Percentiles rank a stretch among this genome's conserved stretches.
phyloP scores from a whole-genome alignment of 1,284 basidiomycete genomes.

The Violaceomyces palustris region DNA sequence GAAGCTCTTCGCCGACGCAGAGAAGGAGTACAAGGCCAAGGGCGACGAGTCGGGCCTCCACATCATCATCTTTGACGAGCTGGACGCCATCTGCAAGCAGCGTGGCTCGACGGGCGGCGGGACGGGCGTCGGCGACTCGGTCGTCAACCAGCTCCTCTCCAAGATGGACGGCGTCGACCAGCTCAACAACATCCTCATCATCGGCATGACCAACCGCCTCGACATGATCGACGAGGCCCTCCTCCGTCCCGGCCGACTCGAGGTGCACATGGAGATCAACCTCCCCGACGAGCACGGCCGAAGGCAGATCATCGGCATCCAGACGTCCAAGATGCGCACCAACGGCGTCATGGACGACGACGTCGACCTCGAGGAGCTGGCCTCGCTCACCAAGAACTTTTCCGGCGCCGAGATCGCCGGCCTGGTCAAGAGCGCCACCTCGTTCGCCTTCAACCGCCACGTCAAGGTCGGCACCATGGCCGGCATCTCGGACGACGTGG shows the following conservation, averaged over 20 bases:
- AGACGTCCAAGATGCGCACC: constrained; percentile 86
- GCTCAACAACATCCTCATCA: constrained; percentile 98
- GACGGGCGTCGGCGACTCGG: constrained; percentile 97
- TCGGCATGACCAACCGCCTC: constrained; percentile 97
- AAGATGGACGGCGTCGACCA: constrained; percentile 99
- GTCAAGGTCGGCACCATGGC: constrained; percentile 96
- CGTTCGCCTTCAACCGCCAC: constrained; percentile 95
- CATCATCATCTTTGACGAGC: constrained; percentile 99
- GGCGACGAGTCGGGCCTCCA: constrained; percentile 97
- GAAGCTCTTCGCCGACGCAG: constrained; percentile 94
- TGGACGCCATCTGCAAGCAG: constrained; percentile 98
- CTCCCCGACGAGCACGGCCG: constrained; percentile 91
- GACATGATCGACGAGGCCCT: constrained; percentile 99
- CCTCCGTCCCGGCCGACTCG: constrained; percentile 92
- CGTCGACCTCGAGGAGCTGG: constrained; percentile 80
- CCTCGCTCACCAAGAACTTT: constrained; percentile 88
- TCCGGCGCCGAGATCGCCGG: constrained; percentile 94
- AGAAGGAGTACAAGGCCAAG: constrained; percentile 98
- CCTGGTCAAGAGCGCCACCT: constrained; percentile 93
- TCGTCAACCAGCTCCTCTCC: constrained; percentile 96
- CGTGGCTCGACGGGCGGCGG: constrained; percentile 63
- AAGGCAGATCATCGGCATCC: constrained; percentile 88
- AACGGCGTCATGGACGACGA: constrained; percentile 87
- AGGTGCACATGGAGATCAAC: constrained; percentile 99
- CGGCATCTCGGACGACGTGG: constrained; percentile 90